A percentile compares a stretch with the other conserved stretches of the same genome.
phyloP scores from a whole-genome alignment of 73 alveolate species.

The Paramecium sonneborni region DNA sequence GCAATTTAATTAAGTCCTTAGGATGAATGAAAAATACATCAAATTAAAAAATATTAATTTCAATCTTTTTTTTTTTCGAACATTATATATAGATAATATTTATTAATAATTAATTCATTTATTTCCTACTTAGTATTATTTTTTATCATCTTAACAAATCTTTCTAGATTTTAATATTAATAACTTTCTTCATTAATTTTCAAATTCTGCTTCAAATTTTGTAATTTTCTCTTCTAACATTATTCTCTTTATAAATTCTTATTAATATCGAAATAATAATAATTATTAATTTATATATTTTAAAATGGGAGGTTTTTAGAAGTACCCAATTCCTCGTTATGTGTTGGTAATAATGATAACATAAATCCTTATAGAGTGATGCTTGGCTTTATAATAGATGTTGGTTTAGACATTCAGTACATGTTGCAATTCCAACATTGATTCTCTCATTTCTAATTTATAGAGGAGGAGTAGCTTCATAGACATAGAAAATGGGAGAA shows the following conservation, averaged over 20 bases:
- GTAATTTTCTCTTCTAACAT: background rate
- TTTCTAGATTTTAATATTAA: background rate
- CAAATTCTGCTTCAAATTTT: background rate
- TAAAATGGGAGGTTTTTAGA: constrained; percentile 34
- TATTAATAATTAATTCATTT: background rate
- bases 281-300: background rate
- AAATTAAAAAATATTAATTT: background rate
- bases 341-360: background rate
- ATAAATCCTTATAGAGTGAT: background rate
- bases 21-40: background rate
- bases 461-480: constrained; percentile 1
- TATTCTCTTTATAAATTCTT: background rate
- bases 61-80: background rate
- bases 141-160: background rate
- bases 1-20: background rate
- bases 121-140: background rate
- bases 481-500: constrained; percentile 9
- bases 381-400: constrained; percentile 15
- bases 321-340: constrained; percentile 15
- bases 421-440: constrained; percentile 7
- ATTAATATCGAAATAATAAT: background rate
- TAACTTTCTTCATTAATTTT: background rate
- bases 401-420: constrained; percentile 14
- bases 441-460: background rate
- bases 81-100: background rate